Base-by-base conservation (phyloP, 495 filamentous ascomycete species). In the Talaromyces adpressus region DNA sequence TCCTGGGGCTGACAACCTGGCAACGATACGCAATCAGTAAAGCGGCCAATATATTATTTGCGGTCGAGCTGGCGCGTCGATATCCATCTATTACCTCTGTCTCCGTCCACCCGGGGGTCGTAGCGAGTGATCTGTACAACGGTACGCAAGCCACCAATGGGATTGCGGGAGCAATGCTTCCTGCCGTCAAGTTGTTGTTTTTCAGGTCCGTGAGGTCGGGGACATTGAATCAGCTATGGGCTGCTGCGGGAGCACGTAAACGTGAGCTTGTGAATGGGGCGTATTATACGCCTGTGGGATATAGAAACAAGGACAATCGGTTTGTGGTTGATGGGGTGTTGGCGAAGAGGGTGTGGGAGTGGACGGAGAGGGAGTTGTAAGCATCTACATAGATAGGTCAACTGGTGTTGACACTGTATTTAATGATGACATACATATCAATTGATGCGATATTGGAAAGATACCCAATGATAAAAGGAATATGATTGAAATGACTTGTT, bases 1-100 rank as follows among this genome's bases (percentile, higher is more conserved):
- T 72, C 29, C 68, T 68, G 64, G 68, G 68, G 6, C 65, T 62
- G 14, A 71, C 65, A 56, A 72, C 76, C 12, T 82, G 73, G 72
- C 62, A 67, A 16, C 81, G 85, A 23, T 93, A 92, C 69, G 82
- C 75, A 4, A 80, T 89, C 29, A 80, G 78, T 65, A 92, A 92
- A 75, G 81, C 91, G 1, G 85, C 87, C 6, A 91, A 91, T 69
- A 78, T 91, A n/a, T 73, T 91, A 2, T 88, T 83, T 63, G 79
- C 83, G 1, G 66, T 72, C 3, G 81, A 89, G 66, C 76, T 93
- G 14, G 84, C 85, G 0, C 72, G 73, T 16, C 79, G 81, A 3
- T 78, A 88, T 68, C 85, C 85, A 0, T 70, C 78, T 32, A 81
- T 90, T 52, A 79, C 74, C 0, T 79, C 77, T 9, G 74, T 88